Base-by-base conservation (phyloP, 352 stramenopile genomes). In the Discostella stelligera region DNA sequence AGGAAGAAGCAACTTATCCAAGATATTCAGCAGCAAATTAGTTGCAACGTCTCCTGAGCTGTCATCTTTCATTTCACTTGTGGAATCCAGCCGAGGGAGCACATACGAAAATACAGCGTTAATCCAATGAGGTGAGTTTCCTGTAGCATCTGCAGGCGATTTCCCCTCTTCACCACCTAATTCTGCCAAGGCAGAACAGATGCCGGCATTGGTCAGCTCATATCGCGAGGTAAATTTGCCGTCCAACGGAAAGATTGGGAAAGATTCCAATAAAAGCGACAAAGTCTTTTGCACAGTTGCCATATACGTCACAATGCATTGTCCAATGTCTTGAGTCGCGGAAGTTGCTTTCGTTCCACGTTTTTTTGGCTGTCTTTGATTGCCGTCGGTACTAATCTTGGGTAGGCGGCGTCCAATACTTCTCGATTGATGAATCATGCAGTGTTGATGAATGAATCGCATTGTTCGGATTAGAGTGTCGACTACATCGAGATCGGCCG, bases 181-280 rank as follows among this genome's bases (percentile, higher is more conserved):
- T 60, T 85, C 78, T 74, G 73, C 78, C 6, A 85, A 39, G 52
- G 74, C 66, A 50, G 73, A 82, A 37, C 78, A 85, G 23, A 85
- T 71, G 11, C 66, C 62, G 53, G 73, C 78, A 77, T 85, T 85
- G 10, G 52, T 79, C 39, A 82, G 44, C 20, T 81, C 69, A 67
- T 80, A 82, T 27, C 69, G 41, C 11, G 60, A 62, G 6, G 55
- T 18, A 50, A 44, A 30, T 13, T 30, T 21, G 21, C 50, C 54
- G 18, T 74, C 70, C 41, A 71, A 61, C 11, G 55, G 52, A 48
- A 41, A 66, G 20, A 86, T 61, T 27, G 82, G 78, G 60, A 88
- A 86, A 18, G 58, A 74, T 49, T 86, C 78, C 16, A 88, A 48
- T 9, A 86, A 56, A 25, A 88, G 63, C 8, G 48, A 67, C 18